A percentile compares a stretch with the other conserved stretches of the same genome.
These are phyloP conservation scores for Acanthamoeba quina DNA, from an alignment of 208 protist genomes.

Conservation along the genomic window DNA sequence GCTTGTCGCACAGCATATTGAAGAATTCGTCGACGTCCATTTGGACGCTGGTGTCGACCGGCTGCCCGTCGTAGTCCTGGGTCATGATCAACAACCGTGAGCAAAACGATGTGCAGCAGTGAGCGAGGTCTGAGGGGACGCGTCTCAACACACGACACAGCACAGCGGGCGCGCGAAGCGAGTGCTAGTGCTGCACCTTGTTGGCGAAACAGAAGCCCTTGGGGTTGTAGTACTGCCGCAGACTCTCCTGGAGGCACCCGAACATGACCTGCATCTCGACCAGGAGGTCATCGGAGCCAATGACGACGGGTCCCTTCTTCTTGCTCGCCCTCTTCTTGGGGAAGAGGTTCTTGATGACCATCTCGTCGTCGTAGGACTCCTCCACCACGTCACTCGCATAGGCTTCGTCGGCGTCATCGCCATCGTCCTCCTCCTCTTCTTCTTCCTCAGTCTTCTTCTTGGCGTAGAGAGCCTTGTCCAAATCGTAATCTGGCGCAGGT, in stretches of 20 bases:
- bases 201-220: constrained; percentile 81
- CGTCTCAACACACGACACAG: no score
- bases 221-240: constrained; percentile 82
- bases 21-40: constrained; percentile 90
- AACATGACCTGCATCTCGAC: constrained; percentile 82
- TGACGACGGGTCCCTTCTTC: constrained; percentile 15
- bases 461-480: neutral
- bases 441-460: neutral
- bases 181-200: neutral
- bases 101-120: neutral
- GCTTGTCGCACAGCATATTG: constrained; percentile 82
- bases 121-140: neutral
- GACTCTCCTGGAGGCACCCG: constrained; percentile 79
- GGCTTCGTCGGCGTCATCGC: neutral
- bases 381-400: neutral
- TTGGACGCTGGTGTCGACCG: constrained; percentile 79
- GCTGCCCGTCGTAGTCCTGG: constrained; percentile 82
- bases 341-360: constrained; percentile 19
- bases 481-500: neutral
- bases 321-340: neutral
- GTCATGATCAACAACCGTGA: neutral
- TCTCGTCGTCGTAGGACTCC: neutral
- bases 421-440: neutral
- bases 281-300: constrained; percentile 75
- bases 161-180: neutral